Conservation (phyloP, 2,329 filamentous ascomycete genomes). For the Fusarium coffeatum region DNA sequence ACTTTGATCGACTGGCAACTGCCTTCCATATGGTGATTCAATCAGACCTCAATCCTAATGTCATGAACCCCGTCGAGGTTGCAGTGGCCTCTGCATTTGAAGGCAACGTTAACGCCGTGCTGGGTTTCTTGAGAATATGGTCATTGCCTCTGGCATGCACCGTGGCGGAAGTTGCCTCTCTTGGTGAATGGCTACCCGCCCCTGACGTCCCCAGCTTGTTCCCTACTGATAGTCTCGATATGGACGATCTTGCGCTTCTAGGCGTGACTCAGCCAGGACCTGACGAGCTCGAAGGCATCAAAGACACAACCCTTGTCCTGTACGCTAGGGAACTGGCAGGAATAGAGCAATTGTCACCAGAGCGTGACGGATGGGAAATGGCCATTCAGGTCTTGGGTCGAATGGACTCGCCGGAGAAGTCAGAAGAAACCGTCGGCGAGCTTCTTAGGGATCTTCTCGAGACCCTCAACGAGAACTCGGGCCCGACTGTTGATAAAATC, state of each 20-base stretch:
- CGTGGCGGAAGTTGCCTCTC: conserved; percentile 84
- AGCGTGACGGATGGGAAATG: conserved; percentile 86
- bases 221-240: conserved; percentile 75
- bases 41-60: conserved; percentile 81
- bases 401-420: conserved; percentile 77
- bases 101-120: conserved; percentile 79
- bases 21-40: conserved; percentile 76
- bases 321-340: conserved; percentile 78
- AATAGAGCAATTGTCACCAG: conserved; percentile 60
- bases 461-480: conserved; percentile 71
- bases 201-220: conserved; percentile 57
- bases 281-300: conserved; percentile 72
- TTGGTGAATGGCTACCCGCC: conserved; percentile 81
- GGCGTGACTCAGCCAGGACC: conserved; percentile 71
- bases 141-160: conserved; percentile 83
- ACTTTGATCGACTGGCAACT: conserved; percentile 77
- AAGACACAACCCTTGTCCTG: conserved; percentile 80
- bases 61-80: conserved; percentile 80
- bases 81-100: conserved; percentile 85
- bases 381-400: conserved; percentile 85
- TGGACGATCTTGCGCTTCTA: conserved; percentile 86
- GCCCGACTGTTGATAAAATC: conserved; percentile 81
- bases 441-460: conserved; percentile 76
- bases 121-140: conserved; percentile 81
- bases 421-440: conserved; percentile 78